Evolutionary conservation across 225 moss, liverwort and hornwort genomes (phyloP), one percentile per base, ranked within the genome.

Genomic region (Bryum argenteum): DNA sequence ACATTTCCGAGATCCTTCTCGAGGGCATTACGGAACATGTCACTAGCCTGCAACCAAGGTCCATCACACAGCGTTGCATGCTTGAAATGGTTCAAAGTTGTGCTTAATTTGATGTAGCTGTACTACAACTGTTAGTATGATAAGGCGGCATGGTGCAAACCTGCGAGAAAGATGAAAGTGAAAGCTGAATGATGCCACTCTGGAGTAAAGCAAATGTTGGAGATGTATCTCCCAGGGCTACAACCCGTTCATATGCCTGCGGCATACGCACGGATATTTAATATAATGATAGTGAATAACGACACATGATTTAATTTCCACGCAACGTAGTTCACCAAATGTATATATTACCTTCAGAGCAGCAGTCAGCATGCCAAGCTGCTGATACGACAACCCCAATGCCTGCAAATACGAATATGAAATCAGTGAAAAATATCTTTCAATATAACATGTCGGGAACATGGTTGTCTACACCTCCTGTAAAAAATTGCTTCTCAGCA

Each of bases 331-430:
- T 44, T 58, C 18, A 38, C 18, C 53, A 44, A 69, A 72, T 58
- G 54, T 37, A 69, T 17, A 62, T 62, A 22, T 61, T 67, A 97
- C 96, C 98, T 98, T 98, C 58, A 98, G 78, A 85, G 98, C 98
- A 52, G 94, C 98, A 47, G 94, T 98, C 50, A 94, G 84, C 94
- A 94, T 98, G 16, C 98, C 98, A 74, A 94, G 94, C 67, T 98
- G 88, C 78, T 94, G 92, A 83, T 98, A 98, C 71, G 94, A 88
- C 85, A 98, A 83, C 61, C 98, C 98, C 75, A 98, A 88, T 21
- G 98, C 98, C 96, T 97, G 88, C 76, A 79, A 77, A 67, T 69
- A 76, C 50, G 55, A 41, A 20, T 39, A 47, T 51, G 33, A 63
- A 70, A 62, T 40, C 22, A 26, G 37, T 70, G 55, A 54, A 50